Conservation (phyloP, 305 asterid species). For the Fraxinus ornus region DNA sequence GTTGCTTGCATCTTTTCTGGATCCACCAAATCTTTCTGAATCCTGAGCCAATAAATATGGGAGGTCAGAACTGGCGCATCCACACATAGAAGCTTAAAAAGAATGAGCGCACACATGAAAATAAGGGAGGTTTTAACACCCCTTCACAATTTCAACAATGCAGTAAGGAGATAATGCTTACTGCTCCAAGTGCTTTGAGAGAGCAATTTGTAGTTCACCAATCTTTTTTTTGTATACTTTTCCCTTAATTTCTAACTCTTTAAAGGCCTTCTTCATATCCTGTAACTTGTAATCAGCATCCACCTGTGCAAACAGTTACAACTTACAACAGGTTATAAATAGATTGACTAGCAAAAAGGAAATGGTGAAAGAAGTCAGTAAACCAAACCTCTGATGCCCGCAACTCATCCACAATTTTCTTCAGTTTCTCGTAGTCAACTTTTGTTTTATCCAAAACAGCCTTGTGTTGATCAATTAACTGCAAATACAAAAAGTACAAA, state of each 20-base stretch:
- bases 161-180: slow-evolving; percentile 37
- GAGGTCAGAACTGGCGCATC: neutral
- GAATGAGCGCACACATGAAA: neutral
- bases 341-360: slow-evolving; percentile 11
- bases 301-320: slow-evolving; percentile 56
- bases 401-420: slow-evolving; percentile 80
- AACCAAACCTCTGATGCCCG: slow-evolving; percentile 78
- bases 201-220: slow-evolving; percentile 64
- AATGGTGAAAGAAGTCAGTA: neutral
- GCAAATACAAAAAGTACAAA: slow-evolving; percentile 23
- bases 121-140: neutral
- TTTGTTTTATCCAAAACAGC: slow-evolving; percentile 62
- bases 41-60: slow-evolving; percentile 42
- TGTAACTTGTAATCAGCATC: slow-evolving; percentile 94
- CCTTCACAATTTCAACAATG: slow-evolving; percentile 3
- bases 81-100: neutral
- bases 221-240: slow-evolving; percentile 78
- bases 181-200: slow-evolving; percentile 89
- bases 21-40: slow-evolving; percentile 87
- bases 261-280: slow-evolving; percentile 72
- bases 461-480: slow-evolving; percentile 77
- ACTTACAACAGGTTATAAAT: slow-evolving; percentile 17
- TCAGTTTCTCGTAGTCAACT: slow-evolving; percentile 70
- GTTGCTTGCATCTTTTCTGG: slow-evolving; percentile 75
- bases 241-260: slow-evolving; percentile 69